phyloP scores from a whole-genome alignment of 1,284 basidiomycete species.

The Ustilago hordei region DNA sequence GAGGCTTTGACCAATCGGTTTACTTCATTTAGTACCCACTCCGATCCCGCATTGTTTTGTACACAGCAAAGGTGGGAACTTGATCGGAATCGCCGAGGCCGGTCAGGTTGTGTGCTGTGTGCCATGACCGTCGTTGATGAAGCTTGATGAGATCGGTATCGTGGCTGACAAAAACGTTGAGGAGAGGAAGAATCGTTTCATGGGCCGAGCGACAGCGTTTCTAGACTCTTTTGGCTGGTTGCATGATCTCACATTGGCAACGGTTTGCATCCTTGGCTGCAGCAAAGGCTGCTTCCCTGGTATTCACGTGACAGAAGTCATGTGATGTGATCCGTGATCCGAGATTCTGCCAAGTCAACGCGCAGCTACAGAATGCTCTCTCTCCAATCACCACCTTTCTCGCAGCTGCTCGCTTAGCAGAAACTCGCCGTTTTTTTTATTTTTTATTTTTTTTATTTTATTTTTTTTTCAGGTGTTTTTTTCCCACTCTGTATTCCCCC shows the following conservation, averaged over 20 bases:
- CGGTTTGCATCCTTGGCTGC: not conserved
- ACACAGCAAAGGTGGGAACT: not conserved
- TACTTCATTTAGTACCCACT: not conserved
- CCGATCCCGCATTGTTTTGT: not conserved
- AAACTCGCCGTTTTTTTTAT: too few species aligned
- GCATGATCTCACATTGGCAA: not conserved
- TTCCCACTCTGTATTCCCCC: too few species aligned
- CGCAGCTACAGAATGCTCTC: too few species aligned
- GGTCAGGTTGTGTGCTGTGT: not conserved
- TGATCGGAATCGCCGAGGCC: not conserved
- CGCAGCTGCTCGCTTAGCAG: too few species aligned
- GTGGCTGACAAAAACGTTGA: constrained; percentile 9
- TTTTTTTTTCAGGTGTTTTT: too few species aligned
- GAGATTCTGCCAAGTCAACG: too few species aligned
- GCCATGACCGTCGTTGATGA: not conserved
- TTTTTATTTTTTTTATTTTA: too few species aligned
- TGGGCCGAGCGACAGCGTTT: not conserved
- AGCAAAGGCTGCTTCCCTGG: not conserved
- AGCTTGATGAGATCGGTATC: constrained; percentile 12
- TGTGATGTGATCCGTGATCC: too few species aligned
- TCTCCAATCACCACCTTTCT: too few species aligned
- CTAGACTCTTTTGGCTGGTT: not conserved
- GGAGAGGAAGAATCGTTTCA: not conserved
- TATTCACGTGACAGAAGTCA: too few species aligned
- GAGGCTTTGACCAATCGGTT: too few species aligned